Evolutionary conservation across 305 asterid genomes (phyloP).

Genomic region (Coffea humblotiana): DNA sequence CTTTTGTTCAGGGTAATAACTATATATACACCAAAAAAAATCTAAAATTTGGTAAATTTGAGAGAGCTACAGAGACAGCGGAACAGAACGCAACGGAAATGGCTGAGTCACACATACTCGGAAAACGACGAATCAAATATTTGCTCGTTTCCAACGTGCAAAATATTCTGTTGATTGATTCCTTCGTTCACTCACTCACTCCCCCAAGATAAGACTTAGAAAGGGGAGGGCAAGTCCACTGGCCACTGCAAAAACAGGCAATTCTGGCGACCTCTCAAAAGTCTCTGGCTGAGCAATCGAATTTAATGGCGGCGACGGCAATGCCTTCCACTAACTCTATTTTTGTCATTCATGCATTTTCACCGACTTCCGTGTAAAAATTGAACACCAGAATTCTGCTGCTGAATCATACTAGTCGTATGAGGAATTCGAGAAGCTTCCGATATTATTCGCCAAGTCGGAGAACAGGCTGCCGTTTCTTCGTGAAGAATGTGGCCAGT

Average conservation of each 20-base stretch:
- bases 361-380: conserved; percentile 23
- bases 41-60: not conserved
- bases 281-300: not conserved
- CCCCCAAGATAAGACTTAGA: not conserved
- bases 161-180: too few species aligned
- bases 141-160: conserved; percentile 22
- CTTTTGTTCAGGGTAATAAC: not conserved
- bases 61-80: not conserved
- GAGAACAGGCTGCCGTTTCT: conserved; percentile 23
- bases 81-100: not conserved
- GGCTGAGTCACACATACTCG: not conserved
- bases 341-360: conserved; percentile 21
- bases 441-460: conserved; percentile 22
- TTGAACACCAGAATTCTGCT: conserved; percentile 33
- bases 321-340: conserved; percentile 20
- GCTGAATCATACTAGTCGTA: not conserved
- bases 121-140: conserved; percentile 15
- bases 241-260: not conserved
- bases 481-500: conserved; percentile 54
- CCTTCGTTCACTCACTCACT: not conserved
- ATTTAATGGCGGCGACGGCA: not conserved
- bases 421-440: conserved; percentile 7
- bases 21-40: not conserved
- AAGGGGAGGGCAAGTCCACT: not conserved
- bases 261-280: not conserved